Evolutionary conservation across 2,329 filamentous ascomycete species (phyloP), one percentile per base, ranked within the genome.

Genomic region (Plenodomus lindquistii): DNA sequence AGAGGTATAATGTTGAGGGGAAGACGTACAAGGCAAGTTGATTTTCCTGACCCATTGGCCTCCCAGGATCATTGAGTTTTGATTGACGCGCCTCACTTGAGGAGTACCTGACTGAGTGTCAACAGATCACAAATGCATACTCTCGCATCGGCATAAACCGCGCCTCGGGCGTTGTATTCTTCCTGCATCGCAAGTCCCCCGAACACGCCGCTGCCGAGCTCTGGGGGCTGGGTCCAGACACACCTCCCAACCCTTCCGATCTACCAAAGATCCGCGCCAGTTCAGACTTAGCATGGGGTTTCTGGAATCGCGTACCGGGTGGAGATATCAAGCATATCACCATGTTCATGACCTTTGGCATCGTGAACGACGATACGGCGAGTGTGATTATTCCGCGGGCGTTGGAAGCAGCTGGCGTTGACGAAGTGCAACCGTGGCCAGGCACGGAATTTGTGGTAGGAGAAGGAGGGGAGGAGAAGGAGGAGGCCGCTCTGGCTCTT

Each of bases 71-170:
- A 34, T 2, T 15, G 4, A 8, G 7, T n/a, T 34, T 10, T 4
- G 22, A 10, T 9, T 5, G 1, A 34, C 15, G 17, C 16, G 9
- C 13, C 15, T 6, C 15, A 29, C 21, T 24, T 17, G 24, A 17
- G 34, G 9, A 17, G 21, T 3, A 11, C n/a, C n/a, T 24, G 22
- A 24, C 10, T 24, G 22, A 24, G 10, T 24, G 10, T 10, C 10
- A 3, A 31, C 10, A 55, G 52, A 40, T 40, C 15, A 54, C 54
- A 9, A 36, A 41, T 13, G 54, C 48, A 13, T 37, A 43, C 21
- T 29, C 15, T 3, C 48, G 38, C 1, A 40, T 50, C 18, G 52
- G 46, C 15, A 46, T 52, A 36, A 55, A 57, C n/a, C 35, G 40
- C 17, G 19, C 37, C 6, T 17, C 37, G n/a, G 54, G 54, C 7